Conservation (phyloP, 1,284 basidiomycete species). For the Leccinum pallidistipes region DNA sequence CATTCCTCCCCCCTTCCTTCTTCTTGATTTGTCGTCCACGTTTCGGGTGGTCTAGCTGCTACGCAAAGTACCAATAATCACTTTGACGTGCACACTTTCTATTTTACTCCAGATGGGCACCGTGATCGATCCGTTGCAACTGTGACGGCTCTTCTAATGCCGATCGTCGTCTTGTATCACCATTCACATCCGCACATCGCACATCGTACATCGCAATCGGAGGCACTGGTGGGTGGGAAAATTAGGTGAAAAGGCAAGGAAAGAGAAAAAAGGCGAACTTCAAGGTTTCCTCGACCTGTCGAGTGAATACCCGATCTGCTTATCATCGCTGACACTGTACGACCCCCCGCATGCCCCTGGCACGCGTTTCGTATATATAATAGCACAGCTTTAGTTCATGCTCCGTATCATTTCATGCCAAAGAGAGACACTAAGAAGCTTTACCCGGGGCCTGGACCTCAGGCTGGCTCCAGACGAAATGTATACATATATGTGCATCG, state of each 20-base stretch:
- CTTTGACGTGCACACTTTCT: not conserved
- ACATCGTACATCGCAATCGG: not conserved
- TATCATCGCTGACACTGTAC: not conserved
- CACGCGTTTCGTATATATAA: not conserved
- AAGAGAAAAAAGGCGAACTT: not conserved
- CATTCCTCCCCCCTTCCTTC: not conserved
- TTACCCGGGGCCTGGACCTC: not conserved
- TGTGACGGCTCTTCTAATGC: conserved; percentile 46
- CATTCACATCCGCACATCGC: not conserved
- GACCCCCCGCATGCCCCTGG: not conserved
- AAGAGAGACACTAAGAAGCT: not conserved
- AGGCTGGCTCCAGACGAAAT: not conserved
- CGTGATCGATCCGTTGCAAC: conserved; percentile 70
- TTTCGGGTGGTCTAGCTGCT: not conserved
- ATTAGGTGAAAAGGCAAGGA: not conserved
- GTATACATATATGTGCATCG: not conserved
- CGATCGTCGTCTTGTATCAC: not conserved
- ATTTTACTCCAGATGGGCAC: conserved; percentile 58
- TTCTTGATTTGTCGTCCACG: not conserved
- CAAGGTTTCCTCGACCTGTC: not conserved
- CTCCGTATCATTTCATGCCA: not conserved
- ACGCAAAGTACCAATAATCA: not conserved
- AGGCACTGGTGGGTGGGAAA: not conserved
- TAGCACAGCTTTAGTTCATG: not conserved
- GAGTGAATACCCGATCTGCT: not conserved